Conservation (phyloP, 495 filamentous ascomycete genomes). For the Penicillium salamii region DNA sequence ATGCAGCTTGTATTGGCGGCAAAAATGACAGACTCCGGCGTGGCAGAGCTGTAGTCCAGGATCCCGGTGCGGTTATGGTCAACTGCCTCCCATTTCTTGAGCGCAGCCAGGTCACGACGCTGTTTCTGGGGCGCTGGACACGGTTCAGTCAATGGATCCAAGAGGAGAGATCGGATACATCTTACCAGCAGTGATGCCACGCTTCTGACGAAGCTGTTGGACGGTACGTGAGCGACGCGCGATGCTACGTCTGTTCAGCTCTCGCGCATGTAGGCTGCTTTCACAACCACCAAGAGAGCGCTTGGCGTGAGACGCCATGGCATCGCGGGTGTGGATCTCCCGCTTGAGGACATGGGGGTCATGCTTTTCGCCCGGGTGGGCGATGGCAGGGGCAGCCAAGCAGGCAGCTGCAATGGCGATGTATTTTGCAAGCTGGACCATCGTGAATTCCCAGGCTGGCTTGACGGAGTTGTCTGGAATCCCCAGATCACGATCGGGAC, state of each 20-base stretch:
- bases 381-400: constrained; percentile 20
- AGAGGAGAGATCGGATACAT: neutral
- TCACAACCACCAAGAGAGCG: constrained; percentile 28
- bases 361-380: constrained; percentile 39
- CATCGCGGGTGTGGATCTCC: constrained; percentile 29
- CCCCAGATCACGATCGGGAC: neutral
- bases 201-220: constrained; percentile 45
- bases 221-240: constrained; percentile 36
- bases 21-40: constrained; percentile 43
- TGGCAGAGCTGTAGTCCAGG: constrained; percentile 19
- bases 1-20: constrained; percentile 53
- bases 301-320: constrained; percentile 24
- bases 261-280: constrained; percentile 21
- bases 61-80: constrained; percentile 38
- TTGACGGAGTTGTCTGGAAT: neutral
- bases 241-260: constrained; percentile 32
- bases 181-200: constrained; percentile 47
- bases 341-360: constrained; percentile 31
- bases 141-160: neutral
- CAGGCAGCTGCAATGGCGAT: constrained; percentile 26
- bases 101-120: constrained; percentile 28
- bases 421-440: constrained; percentile 26
- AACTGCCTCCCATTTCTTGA: constrained; percentile 53
- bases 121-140: constrained; percentile 27
- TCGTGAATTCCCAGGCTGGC: neutral